These are phyloP conservation scores for Globisporangium splendens DNA, from an alignment of 352 stramenopile genomes.

Conservation along the genomic window DNA sequence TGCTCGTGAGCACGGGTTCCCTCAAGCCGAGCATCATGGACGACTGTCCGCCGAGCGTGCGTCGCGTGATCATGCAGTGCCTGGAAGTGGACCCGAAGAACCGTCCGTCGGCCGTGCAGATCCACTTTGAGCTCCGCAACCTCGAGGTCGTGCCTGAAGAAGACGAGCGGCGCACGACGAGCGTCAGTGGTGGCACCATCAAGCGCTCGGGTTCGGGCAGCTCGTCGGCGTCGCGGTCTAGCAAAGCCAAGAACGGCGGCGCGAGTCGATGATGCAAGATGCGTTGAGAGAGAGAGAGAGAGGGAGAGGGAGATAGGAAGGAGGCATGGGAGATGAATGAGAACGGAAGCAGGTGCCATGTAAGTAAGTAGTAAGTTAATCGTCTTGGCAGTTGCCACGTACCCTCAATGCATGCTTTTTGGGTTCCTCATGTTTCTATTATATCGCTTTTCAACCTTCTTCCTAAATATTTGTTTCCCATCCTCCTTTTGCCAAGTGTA, in stretches of 20 bases:
- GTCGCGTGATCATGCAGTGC: slow-evolving; percentile 44
- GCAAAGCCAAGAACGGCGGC: not conserved
- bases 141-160: slow-evolving; percentile 12
- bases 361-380: too few relatives aligned
- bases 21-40: slow-evolving; percentile 41
- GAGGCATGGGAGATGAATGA: too few relatives aligned
- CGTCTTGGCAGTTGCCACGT: too few relatives aligned
- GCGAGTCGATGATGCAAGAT: too few relatives aligned
- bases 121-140: slow-evolving; percentile 60
- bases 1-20: slow-evolving; percentile 45
- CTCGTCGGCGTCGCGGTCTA: not conserved
- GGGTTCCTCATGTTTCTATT: too few relatives aligned
- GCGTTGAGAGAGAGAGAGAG: not conserved
- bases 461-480: too few relatives aligned
- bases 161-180: not conserved
- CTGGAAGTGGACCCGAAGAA: slow-evolving; percentile 45
- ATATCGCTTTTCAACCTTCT: too few relatives aligned
- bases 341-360: too few relatives aligned
- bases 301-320: too few relatives aligned
- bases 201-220: not conserved
- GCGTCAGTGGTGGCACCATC: not conserved
- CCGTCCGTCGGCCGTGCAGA: slow-evolving; percentile 55
- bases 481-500: too few relatives aligned
- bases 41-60: slow-evolving; percentile 50
- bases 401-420: too few relatives aligned